Evolutionary conservation across 305 asterid species (phyloP).

Genomic region (Stenogyne calaminthoides): DNA sequence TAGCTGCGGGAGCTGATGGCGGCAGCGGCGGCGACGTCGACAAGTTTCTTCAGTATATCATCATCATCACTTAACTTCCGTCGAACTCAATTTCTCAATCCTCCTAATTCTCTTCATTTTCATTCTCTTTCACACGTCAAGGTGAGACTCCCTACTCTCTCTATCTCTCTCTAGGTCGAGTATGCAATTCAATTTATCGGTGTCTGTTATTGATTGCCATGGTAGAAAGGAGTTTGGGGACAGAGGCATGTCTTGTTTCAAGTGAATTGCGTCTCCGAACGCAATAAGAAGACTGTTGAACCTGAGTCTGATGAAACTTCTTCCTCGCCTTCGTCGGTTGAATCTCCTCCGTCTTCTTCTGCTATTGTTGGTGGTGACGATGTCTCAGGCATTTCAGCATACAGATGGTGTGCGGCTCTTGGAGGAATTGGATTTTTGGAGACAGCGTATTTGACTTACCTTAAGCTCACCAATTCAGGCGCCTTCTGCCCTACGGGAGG

Average conservation of each 20-base stretch:
- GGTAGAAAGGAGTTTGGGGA: conserved; percentile 44
- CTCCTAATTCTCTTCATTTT: conserved; percentile 28
- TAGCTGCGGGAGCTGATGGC: conserved; percentile 35
- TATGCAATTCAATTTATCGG: conserved; percentile 15
- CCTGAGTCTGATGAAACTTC: conserved; percentile 42
- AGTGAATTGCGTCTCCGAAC: conserved; percentile 63
- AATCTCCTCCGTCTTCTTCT: conserved; percentile 37
- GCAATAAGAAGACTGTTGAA: conserved; percentile 46
- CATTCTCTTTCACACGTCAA: conserved; percentile 43
- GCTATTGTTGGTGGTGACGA: conserved; percentile 27
- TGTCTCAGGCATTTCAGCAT: conserved; percentile 48
- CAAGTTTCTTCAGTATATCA: conserved; percentile 45
- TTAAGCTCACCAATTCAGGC: conserved; percentile 68
- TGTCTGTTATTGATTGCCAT: conserved; percentile 22
- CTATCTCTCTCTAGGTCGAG: neutral
- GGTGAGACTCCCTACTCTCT: conserved; percentile 43
- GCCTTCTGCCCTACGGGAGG: conserved; percentile 84
- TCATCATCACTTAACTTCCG: conserved; percentile 40
- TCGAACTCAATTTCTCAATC: conserved; percentile 32
- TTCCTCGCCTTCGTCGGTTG: conserved; percentile 34
- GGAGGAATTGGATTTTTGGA: conserved; percentile 88
- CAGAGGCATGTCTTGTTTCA: conserved; percentile 45
- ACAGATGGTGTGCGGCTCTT: conserved; percentile 69
- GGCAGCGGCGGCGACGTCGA: conserved; percentile 35
- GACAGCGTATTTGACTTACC: conserved; percentile 81